A percentile compares a stretch with the other conserved stretches of the same genome.
These are phyloP conservation scores for Micractinium conductrix DNA, from an alignment of 139 green algal genomes.

Conservation along the genomic window DNA sequence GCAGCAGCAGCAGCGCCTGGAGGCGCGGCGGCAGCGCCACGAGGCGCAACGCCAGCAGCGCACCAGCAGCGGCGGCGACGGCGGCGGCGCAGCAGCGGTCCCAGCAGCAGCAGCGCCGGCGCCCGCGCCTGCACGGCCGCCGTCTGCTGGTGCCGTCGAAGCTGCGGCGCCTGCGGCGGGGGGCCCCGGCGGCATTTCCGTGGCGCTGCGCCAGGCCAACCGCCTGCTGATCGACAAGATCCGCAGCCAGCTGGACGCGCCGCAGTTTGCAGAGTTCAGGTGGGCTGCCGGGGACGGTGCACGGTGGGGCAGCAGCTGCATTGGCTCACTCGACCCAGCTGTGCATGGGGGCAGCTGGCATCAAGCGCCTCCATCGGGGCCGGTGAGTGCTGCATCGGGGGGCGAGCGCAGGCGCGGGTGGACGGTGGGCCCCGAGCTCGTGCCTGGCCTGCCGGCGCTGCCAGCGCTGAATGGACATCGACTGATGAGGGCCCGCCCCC, in stretches of 20 bases:
- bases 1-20: neutral
- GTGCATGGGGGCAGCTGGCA: too few relatives aligned
- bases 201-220: constrained; percentile 72
- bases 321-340: neutral
- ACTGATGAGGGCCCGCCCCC: too few relatives aligned
- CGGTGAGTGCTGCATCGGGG: too few relatives aligned
- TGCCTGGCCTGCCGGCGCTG: too few relatives aligned
- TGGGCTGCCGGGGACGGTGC: neutral
- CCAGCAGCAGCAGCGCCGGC: constrained; percentile 1
- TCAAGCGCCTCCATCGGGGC: too few relatives aligned
- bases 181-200: constrained; percentile 51
- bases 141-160: neutral
- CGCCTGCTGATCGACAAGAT: constrained; percentile 69
- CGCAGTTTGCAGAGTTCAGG: constrained; percentile 53
- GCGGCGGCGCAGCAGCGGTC: neutral
- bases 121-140: neutral
- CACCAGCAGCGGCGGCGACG: too few relatives aligned
- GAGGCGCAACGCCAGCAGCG: neutral
- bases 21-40: neutral
- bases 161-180: neutral
- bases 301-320: neutral
- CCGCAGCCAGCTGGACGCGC: constrained; percentile 50
- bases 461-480: too few relatives aligned
- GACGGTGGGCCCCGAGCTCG: too few relatives aligned
- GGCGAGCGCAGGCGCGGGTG: too few relatives aligned